phyloP scores from a whole-genome alignment of 2,329 filamentous ascomycete genomes.

The Cyclaneusma minus region DNA sequence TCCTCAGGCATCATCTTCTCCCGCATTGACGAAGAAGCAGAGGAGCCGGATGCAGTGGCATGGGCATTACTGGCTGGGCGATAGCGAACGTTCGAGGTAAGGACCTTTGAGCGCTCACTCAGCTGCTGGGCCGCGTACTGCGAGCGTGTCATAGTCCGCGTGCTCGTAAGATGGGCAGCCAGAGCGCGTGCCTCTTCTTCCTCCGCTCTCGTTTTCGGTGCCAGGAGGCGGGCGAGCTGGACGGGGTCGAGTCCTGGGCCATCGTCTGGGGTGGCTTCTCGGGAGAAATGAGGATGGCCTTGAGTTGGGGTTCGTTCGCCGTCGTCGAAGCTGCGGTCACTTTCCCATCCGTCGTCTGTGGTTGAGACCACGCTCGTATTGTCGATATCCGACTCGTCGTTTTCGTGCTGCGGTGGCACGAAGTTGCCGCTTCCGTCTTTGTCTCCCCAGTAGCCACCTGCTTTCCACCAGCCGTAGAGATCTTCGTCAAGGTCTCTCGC shows the following conservation, averaged over 20 bases:
- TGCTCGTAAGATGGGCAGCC: slow-evolving; percentile 60
- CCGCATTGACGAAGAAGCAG: too few relatives aligned
- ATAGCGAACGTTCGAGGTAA: slow-evolving; percentile 31
- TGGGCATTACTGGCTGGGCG: slow-evolving; percentile 19
- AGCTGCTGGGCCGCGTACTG: slow-evolving; percentile 55
- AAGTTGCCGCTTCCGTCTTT: slow-evolving; percentile 73
- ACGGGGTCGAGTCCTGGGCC: slow-evolving; percentile 49
- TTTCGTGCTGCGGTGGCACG: slow-evolving; percentile 25
- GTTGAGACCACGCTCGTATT: slow-evolving; percentile 68
- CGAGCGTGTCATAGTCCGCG: slow-evolving; percentile 66
- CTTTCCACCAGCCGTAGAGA: slow-evolving; percentile 74
- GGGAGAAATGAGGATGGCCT: slow-evolving; percentile 32
- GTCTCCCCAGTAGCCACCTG: slow-evolving; percentile 72
- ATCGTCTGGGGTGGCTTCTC: slow-evolving; percentile 38
- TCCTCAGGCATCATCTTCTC: slow-evolving; percentile 40
- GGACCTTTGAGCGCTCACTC: slow-evolving; percentile 52
- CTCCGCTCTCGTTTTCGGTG: slow-evolving; percentile 64
- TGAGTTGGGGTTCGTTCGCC: slow-evolving; percentile 63
- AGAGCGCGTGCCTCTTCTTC: slow-evolving; percentile 68
- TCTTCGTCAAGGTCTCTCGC: slow-evolving; percentile 57
- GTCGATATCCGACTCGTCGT: slow-evolving; percentile 47
- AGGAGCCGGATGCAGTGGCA: slow-evolving; percentile 14
- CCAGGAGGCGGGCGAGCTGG: slow-evolving; percentile 65
- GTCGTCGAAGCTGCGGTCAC: too few relatives aligned
- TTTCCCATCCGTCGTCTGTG: slow-evolving; percentile 16